Evolutionary conservation across 257 asterid species (phyloP), one percentile per base, ranked within the genome.

Genomic region (Solanum tarijense): DNA sequence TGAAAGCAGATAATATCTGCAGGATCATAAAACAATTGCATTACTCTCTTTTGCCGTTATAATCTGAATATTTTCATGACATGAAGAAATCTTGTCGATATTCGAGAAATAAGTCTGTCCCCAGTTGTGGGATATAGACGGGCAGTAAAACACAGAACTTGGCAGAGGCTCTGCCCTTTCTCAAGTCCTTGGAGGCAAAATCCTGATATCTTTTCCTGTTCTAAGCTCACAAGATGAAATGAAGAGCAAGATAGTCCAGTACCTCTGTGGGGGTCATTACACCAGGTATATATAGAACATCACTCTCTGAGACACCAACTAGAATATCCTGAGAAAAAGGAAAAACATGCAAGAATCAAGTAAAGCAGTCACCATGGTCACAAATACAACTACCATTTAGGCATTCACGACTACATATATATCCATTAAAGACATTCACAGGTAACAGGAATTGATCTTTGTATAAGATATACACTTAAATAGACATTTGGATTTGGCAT

Each of bases 221-320:
- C 62, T 27, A 43, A 5, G 81, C 1, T 27, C 5, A 85, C 58
- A 46, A 68, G 62, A 85, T 20, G 87, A 85, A 58, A 85, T 62
- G 82, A 85, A 85, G 32, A 1, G 29, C 38, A 41, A 41, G 79
- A 16, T 85, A 10, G 46, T 65, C 75, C 87, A 29, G 2, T 88
- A 94, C 98, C 96, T 96, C 98, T 13, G 98, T 94, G 31, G 98
- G 98, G 55, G 98, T 96, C 96, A 93, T 93, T 58, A 90, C 98
- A n/a, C 98, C 98, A 85, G 98, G 98, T 91, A 96, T 92, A 86
- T 94, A 96, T 31, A 95, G 88, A 89, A 94, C 94, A 74, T 92
- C 91, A 69, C 88, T 88, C 55, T 88, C 90, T 5, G 92, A 88
- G 91, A 91, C 94, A 83, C 92, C 93, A 78, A 91, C 92, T 14